Conservation (phyloP, 768 basidiomycete genomes). For the Xerocomellus intermedius region DNA sequence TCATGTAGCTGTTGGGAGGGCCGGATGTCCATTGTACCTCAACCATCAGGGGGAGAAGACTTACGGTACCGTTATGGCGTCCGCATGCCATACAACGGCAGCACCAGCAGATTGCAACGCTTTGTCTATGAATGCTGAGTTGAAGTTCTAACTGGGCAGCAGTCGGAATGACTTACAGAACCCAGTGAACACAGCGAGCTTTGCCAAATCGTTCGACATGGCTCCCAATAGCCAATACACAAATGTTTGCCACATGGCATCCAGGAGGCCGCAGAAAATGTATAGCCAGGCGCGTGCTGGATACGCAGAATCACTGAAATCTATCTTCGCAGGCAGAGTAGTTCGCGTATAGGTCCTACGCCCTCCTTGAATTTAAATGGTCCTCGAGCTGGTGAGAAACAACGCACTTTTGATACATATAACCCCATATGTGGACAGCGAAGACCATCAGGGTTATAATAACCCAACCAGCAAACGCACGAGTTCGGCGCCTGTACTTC, state of each 20-base stretch:
- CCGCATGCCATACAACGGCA: constrained; percentile 70
- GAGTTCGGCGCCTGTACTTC: constrained; percentile 55
- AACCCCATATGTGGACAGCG: constrained; percentile 72
- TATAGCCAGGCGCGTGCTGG: constrained; percentile 58
- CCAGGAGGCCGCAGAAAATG: constrained; percentile 71
- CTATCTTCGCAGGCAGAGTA: constrained; percentile 50
- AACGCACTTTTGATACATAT: constrained; percentile 67
- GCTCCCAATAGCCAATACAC: constrained; percentile 84
- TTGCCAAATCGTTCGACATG: constrained; percentile 79
- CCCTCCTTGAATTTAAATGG: background rate
- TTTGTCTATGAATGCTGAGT: constrained; percentile 48
- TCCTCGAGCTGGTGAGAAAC: background rate
- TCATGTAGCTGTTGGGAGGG: constrained; percentile 50
- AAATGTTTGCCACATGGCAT: constrained; percentile 84
- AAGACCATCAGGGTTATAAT: constrained; percentile 65
- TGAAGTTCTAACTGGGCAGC: background rate
- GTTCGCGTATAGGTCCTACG: constrained; percentile 58
- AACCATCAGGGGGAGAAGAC: constrained; percentile 23
- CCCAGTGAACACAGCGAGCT: constrained; percentile 77
- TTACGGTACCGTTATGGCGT: constrained; percentile 60
- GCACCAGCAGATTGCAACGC: constrained; percentile 76
- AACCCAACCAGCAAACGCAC: constrained; percentile 70
- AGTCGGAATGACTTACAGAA: constrained; percentile 58
- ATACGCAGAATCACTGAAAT: constrained; percentile 57
- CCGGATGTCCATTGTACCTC: background rate